Evolutionary conservation across 208 protist species (phyloP).

Genomic region (Sergeia podlipaevii): DNA sequence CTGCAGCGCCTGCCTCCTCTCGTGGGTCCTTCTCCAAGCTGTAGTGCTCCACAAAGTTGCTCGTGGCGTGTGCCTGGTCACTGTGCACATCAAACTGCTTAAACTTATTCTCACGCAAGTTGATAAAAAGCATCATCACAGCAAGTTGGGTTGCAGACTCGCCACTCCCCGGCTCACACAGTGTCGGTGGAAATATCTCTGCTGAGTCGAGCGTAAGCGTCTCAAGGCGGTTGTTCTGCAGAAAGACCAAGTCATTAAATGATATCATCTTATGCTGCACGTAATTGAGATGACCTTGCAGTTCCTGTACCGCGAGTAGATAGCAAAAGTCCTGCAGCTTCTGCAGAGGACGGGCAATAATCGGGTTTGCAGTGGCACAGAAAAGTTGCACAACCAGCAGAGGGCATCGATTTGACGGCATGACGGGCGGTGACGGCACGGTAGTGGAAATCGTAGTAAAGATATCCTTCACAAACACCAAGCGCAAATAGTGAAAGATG

Average conservation of each 20-base stretch:
- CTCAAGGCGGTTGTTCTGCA: constrained; percentile 68
- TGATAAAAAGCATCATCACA: constrained; percentile 58
- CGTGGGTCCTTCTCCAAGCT: constrained; percentile 38
- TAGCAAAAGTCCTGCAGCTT: constrained; percentile 87
- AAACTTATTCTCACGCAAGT: constrained; percentile 84
- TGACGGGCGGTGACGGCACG: constrained; percentile 41
- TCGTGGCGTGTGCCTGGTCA: constrained; percentile 35
- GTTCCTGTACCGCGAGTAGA: constrained; percentile 80
- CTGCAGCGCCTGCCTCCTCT: background rate
- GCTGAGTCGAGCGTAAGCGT: constrained; percentile 32
- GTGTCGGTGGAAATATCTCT: constrained; percentile 6
- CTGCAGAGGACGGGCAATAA: constrained; percentile 55
- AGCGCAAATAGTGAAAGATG: constrained; percentile 84
- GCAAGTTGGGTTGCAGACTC: constrained; percentile 21
- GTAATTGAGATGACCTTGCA: constrained; percentile 86
- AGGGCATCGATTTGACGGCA: constrained; percentile 53
- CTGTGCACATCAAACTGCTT: constrained; percentile 76
- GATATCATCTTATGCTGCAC: constrained; percentile 80
- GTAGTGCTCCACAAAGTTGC: constrained; percentile 87
- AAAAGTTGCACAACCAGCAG: constrained; percentile 82
- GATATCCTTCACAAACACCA: constrained; percentile 84
- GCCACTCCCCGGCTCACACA: background rate
- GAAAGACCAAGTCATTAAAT: constrained; percentile 79
- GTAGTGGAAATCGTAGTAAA: constrained; percentile 36
- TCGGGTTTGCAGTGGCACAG: constrained; percentile 57